These are phyloP conservation scores for Ceriops decandra DNA, from an alignment of 345 rosid genomes.

Conservation along the genomic window DNA sequence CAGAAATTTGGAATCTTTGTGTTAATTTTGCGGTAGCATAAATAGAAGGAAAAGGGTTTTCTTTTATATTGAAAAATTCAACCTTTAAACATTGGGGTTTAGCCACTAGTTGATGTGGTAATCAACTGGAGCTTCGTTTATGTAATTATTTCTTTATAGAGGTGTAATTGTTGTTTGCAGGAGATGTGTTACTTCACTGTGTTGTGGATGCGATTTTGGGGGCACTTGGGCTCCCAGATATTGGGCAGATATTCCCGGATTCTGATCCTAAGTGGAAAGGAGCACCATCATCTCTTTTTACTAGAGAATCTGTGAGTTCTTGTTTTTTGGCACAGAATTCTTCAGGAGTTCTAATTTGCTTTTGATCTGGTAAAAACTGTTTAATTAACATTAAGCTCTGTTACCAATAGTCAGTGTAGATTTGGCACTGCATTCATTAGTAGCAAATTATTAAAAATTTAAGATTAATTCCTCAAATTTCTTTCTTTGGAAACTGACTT, in stretches of 20 bases:
- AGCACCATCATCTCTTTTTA: conserved; percentile 82
- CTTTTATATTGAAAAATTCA: too few species aligned
- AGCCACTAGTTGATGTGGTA: background rate
- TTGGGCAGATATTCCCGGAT: conserved; percentile 96
- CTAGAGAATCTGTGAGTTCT: conserved; percentile 89
- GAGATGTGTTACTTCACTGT: conserved; percentile 96
- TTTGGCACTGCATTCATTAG: background rate
- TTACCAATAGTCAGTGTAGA: background rate
- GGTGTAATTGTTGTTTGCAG: conserved; percentile 34
- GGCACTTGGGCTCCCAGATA: conserved; percentile 95
- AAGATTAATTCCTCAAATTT: background rate
- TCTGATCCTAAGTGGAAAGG: conserved; percentile 97
- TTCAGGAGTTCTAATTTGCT: background rate
- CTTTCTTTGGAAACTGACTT: background rate
- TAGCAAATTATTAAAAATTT: conserved; percentile 1
- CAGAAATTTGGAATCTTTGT: too few species aligned
- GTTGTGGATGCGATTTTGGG: conserved; percentile 98
- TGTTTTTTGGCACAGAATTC: background rate
- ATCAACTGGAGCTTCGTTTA: background rate
- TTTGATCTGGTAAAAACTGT: background rate
- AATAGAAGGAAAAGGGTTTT: too few species aligned
- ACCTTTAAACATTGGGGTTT: too few species aligned
- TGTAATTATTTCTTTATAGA: background rate
- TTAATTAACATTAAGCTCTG: background rate
- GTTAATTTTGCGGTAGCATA: too few species aligned